Conservation (phyloP, 148 eudicot genomes). For the Silene conica region DNA sequence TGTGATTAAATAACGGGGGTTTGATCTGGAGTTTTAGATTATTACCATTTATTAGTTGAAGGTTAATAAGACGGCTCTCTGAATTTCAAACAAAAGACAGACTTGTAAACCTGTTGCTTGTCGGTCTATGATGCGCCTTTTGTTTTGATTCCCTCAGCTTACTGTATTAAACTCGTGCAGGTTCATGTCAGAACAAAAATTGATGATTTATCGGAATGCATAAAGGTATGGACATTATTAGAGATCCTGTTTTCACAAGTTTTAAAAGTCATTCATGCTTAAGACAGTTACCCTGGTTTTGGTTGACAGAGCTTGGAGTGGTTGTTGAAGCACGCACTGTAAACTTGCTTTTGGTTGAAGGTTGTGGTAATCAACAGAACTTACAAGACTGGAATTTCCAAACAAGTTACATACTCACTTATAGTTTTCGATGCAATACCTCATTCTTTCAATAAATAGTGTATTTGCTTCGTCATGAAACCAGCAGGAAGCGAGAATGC, state of each 20-base stretch:
- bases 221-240: slow-evolving; percentile 45
- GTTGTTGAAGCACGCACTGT: slow-evolving; percentile 42
- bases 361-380: neutral
- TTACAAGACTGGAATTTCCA: neutral
- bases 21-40: too few relatives aligned
- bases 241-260: neutral
- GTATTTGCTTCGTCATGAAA: neutral
- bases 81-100: too few relatives aligned
- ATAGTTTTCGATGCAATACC: slow-evolving; percentile 4
- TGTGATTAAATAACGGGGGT: neutral
- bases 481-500: neutral
- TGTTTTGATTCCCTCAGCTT: slow-evolving; percentile 6
- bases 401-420: neutral
- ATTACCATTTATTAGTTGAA: too few relatives aligned
- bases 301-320: slow-evolving; percentile 59
- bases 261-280: slow-evolving; percentile 2
- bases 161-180: slow-evolving; percentile 30
- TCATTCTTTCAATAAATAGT: neutral
- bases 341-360: neutral
- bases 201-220: slow-evolving; percentile 66
- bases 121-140: neutral
- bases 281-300: neutral
- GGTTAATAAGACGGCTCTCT: too few relatives aligned
- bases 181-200: slow-evolving; percentile 56
- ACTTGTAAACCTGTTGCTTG: too few relatives aligned